These are phyloP conservation scores for Gynandropsis gynandra DNA, from an alignment of 345 rosid species.

Conservation along the genomic window DNA sequence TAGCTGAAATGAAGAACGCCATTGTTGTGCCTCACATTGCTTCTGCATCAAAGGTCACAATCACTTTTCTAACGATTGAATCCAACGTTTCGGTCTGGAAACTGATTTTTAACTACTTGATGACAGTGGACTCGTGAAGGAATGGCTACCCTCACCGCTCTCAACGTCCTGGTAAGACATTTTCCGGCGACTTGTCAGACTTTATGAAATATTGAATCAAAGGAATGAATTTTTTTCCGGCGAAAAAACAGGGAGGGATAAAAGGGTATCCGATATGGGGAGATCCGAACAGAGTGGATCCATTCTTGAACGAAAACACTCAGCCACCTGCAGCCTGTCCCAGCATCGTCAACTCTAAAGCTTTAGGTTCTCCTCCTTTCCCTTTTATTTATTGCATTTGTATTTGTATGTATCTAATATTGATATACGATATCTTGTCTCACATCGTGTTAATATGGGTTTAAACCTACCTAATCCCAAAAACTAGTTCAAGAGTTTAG, in stretches of 20 bases:
- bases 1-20: conserved; percentile 88
- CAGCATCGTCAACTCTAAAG: conserved; percentile 85
- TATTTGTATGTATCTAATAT: background rate
- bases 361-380: conserved; percentile 38
- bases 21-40: conserved; percentile 91
- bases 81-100: too few species aligned
- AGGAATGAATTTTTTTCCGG: background rate
- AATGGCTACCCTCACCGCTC: conserved; percentile 93
- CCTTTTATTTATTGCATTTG: background rate
- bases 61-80: too few species aligned
- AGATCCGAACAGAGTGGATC: conserved; percentile 65
- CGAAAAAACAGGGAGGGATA: conserved; percentile 57
- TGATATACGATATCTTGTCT: background rate
- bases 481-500: too few species aligned
- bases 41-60: conserved; percentile 93
- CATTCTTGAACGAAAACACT: conserved; percentile 68
- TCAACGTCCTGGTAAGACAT: conserved; percentile 69
- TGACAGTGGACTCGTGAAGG: conserved; percentile 99
- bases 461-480: too few species aligned
- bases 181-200: background rate
- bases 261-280: conserved; percentile 90
- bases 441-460: too few species aligned
- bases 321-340: conserved; percentile 82
- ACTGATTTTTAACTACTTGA: background rate
- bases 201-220: background rate